A percentile compares a stretch with the other conserved stretches of the same genome.
These are phyloP conservation scores for Euphorbia lathyris DNA, from an alignment of 345 rosid species.

Conservation along the genomic window DNA sequence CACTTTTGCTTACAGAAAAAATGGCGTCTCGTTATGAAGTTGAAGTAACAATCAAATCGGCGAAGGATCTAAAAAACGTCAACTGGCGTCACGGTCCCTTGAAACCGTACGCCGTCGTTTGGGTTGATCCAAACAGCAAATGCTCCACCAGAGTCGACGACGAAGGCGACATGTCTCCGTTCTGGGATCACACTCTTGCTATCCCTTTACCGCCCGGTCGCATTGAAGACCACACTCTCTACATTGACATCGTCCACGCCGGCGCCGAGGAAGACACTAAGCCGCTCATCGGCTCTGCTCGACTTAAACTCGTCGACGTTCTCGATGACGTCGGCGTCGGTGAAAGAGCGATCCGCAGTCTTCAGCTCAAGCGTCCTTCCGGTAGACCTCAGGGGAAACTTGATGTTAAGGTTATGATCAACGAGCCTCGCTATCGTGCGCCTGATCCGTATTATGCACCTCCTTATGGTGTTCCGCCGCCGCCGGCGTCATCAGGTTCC, in stretches of 20 bases:
- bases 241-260: constrained; percentile 70
- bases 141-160: constrained; percentile 58
- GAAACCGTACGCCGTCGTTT: constrained; percentile 66
- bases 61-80: constrained; percentile 74
- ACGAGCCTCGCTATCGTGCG: constrained; percentile 34
- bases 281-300: constrained; percentile 74
- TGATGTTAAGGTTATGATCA: constrained; percentile 47
- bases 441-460: constrained; percentile 34
- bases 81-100: constrained; percentile 77
- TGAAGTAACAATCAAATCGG: constrained; percentile 54
- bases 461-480: constrained; percentile 42
- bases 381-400: constrained; percentile 87
- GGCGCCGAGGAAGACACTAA: constrained; percentile 65
- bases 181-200: constrained; percentile 58
- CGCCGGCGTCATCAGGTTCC: constrained; percentile 9
- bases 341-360: constrained; percentile 28
- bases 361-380: constrained; percentile 79
- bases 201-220: constrained; percentile 43
- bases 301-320: constrained; percentile 58
- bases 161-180: constrained; percentile 58
- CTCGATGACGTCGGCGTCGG: constrained; percentile 54
- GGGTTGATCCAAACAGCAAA: constrained; percentile 60
- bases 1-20: background rate
- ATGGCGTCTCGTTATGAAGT: constrained; percentile 50
- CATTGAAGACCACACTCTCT: constrained; percentile 40